phyloP scores from a whole-genome alignment of 164 flowering plant genomes.

The Saururus chinensis region DNA sequence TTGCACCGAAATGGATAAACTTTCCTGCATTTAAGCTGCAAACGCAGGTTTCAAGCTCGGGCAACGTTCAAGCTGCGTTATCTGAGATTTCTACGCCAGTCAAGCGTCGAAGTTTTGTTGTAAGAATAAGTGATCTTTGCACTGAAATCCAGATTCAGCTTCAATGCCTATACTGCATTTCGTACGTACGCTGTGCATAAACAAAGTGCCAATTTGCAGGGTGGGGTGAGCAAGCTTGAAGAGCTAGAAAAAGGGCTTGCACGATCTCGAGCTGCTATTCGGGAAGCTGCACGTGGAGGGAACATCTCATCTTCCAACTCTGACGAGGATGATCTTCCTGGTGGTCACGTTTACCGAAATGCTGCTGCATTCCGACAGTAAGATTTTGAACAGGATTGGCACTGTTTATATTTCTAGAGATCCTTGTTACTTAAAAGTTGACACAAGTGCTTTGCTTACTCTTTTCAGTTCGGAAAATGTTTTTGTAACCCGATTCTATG shows the following conservation, averaged over 20 bases:
- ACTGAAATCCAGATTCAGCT: neutral
- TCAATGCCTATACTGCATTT: neutral
- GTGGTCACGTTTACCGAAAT: constrained; percentile 31
- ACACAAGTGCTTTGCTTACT: no score
- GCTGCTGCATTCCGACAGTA: constrained; percentile 48
- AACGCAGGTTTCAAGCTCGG: neutral
- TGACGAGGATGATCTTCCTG: constrained; percentile 8
- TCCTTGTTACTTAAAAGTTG: no score
- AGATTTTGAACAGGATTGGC: constrained; percentile 6
- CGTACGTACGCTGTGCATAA: neutral
- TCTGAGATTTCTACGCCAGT: neutral
- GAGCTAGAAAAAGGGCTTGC: constrained; percentile 43
- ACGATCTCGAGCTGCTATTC: constrained; percentile 44
- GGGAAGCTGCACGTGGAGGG: constrained; percentile 17
- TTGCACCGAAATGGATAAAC: neutral
- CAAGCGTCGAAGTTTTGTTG: neutral
- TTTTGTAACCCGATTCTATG: no score
- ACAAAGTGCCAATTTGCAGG: constrained; percentile 7
- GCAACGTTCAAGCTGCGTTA: constrained; percentile 1
- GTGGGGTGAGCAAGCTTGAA: constrained; percentile 1
- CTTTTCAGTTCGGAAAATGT: no score
- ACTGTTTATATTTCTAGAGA: no score
- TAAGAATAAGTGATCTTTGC: neutral
- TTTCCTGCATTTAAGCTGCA: neutral
- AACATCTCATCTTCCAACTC: constrained; percentile 14